A percentile compares a stretch with the other conserved stretches of the same genome.
These are phyloP conservation scores for Carex arenaria DNA, from an alignment of 202 grass and related monocot species.

Conservation along the genomic window DNA sequence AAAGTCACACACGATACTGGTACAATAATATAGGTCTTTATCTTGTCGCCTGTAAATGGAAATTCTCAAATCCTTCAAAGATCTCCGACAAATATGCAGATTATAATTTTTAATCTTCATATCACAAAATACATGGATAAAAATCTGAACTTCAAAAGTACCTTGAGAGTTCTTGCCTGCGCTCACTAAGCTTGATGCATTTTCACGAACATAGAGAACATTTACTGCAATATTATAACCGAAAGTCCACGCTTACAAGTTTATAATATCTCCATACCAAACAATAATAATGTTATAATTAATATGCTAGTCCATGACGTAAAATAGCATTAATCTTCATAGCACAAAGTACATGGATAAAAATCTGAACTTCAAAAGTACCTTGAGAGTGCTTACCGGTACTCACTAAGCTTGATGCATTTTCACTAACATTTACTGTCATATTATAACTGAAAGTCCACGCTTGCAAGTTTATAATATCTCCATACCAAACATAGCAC, in stretches of 20 bases:
- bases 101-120: not conserved
- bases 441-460: not conserved
- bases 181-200: not conserved
- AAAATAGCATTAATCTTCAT: not conserved
- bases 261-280: slow-evolving; percentile 20
- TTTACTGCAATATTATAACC: not conserved
- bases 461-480: not conserved
- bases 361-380: not conserved
- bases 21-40: not conserved
- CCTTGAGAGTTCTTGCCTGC: not conserved
- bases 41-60: not conserved
- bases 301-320: not conserved
- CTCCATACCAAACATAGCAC: slow-evolving; percentile 17
- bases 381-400: not conserved
- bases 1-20: not conserved
- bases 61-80: not conserved
- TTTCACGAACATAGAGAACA: not conserved
- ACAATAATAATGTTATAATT: not conserved
- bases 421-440: not conserved
- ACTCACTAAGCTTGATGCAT: not conserved
- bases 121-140: not conserved
- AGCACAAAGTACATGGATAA: not conserved
- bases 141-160: not conserved
- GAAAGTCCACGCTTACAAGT: not conserved
- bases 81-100: not conserved